Percentiles rank a stretch among this genome's conserved stretches.
phyloP scores from a whole-genome alignment of 129 eudicot species.

The Saposhnikovia divaricata region DNA sequence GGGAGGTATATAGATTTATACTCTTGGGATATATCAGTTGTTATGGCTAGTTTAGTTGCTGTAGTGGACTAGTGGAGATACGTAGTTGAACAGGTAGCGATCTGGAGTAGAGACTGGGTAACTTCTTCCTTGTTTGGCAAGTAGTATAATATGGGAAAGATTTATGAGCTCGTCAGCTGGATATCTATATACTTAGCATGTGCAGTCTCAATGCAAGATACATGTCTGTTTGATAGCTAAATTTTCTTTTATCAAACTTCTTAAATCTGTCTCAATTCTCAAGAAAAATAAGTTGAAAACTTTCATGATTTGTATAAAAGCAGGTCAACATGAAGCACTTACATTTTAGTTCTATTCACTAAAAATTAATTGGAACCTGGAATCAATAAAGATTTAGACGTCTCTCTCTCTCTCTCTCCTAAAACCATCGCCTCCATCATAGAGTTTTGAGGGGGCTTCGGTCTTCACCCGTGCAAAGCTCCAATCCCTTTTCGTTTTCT shows the following conservation, averaged over 20 bases:
- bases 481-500: too few relatives aligned
- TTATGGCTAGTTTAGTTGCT: constrained; percentile 17
- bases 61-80: not conserved
- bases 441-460: too few relatives aligned
- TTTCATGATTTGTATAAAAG: too few relatives aligned
- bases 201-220: not conserved
- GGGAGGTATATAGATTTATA: constrained; percentile 20
- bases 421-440: too few relatives aligned
- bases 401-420: too few relatives aligned
- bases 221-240: not conserved
- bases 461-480: too few relatives aligned
- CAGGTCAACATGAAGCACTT: too few relatives aligned
- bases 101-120: constrained; percentile 6
- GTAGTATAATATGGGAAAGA: not conserved
- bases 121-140: not conserved
- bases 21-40: not conserved
- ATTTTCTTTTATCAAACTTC: not conserved
- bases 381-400: too few relatives aligned
- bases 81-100: constrained; percentile 12
- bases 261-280: too few relatives aligned
- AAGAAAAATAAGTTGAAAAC: too few relatives aligned
- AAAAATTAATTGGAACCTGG: too few relatives aligned
- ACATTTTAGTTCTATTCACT: too few relatives aligned
- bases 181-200: not conserved
- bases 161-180: not conserved